Evolutionary conservation across 2,329 filamentous ascomycete genomes (phyloP), one percentile per base, ranked within the genome.

Genomic region (Aspergillus niger): DNA sequence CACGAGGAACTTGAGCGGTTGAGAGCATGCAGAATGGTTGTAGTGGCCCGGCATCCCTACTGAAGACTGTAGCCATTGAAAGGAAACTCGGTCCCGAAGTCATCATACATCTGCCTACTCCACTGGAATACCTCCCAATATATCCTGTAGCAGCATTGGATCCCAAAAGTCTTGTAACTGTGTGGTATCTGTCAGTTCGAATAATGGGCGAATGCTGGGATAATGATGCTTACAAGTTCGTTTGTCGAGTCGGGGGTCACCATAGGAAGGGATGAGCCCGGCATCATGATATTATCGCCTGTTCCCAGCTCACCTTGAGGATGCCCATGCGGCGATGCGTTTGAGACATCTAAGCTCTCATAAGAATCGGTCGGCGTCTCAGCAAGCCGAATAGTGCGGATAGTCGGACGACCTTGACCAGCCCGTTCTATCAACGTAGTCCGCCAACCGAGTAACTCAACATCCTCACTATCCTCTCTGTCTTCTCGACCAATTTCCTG

Each of bases 161-260:
- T 54, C 51, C 51, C 51, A 54, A 39, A 54, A 54, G 30, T 54
- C 51, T 26, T 54, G 51, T 41, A 54, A 54, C 51, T 54, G 7
- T 39, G 36, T 8, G 3, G 20, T 13, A 26, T 20, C n/a, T 8
- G 32, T 54, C 20, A 54, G 51, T 36, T 15, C 17, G 7, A 22
- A 13, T 20, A 41, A 11, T 39, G n/a, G 36, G 17, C n/a, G 20
- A 15, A 43, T 5, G 36, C n/a, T 54, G 8, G 15, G 20, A 11
- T 22, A 17, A 13, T 11, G 6, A n/a, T 20, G 36, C 51, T 17
- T n/a, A 54, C 51, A 11, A 54, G 51, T 26, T 54, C 51, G 24
- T 54, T 38, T 20, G 51, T 54, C n/a, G 51, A 54, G 24, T 43
- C 51, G 10, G 51, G 51, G 5, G 51, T 54, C 32, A 54, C 51